These are phyloP conservation scores for Penicillium steckii DNA, from an alignment of 495 filamentous ascomycete species.

Conservation along the genomic window DNA sequence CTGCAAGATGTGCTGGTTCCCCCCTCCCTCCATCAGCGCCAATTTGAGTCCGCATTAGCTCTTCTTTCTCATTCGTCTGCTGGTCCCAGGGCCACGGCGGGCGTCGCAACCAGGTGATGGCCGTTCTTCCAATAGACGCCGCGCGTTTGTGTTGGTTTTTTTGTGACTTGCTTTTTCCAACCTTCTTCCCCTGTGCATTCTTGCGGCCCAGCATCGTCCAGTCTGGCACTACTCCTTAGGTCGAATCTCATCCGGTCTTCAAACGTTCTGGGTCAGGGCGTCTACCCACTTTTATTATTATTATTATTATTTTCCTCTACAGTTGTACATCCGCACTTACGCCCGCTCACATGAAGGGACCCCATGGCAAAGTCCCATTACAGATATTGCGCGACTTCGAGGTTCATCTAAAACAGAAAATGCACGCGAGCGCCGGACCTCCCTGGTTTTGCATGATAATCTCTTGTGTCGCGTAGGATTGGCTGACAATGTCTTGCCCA, in stretches of 20 bases:
- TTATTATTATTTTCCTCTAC: no score
- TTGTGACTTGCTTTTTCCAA: constrained; percentile 6
- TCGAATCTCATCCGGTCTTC: constrained; percentile 1
- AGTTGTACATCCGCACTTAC: no score
- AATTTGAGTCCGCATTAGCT: constrained; percentile 28
- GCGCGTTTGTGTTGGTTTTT: constrained; percentile 32
- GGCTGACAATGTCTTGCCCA: constrained; percentile 8
- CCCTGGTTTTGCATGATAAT: constrained; percentile 15
- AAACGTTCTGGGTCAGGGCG: neutral
- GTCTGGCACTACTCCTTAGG: neutral
- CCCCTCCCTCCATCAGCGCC: neutral
- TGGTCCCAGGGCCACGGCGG: constrained; percentile 20
- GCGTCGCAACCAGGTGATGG: constrained; percentile 25
- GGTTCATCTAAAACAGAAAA: constrained; percentile 14
- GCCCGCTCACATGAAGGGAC: constrained; percentile 16
- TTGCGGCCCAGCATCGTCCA: neutral
- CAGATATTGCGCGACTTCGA: neutral
- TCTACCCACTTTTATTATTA: neutral
- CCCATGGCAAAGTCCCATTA: neutral
- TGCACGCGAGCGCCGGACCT: constrained; percentile 8
- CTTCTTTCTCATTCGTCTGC: constrained; percentile 14
- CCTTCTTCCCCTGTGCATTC: constrained; percentile 3
- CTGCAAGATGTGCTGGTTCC: constrained; percentile 26
- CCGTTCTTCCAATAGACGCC: constrained; percentile 30
- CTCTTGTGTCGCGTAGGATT: constrained; percentile 2